Percentiles rank a stretch among this genome's conserved stretches.
Conservation (phyloP, 108 stramenopile species). For the Parietichytrium sp. region DNA sequence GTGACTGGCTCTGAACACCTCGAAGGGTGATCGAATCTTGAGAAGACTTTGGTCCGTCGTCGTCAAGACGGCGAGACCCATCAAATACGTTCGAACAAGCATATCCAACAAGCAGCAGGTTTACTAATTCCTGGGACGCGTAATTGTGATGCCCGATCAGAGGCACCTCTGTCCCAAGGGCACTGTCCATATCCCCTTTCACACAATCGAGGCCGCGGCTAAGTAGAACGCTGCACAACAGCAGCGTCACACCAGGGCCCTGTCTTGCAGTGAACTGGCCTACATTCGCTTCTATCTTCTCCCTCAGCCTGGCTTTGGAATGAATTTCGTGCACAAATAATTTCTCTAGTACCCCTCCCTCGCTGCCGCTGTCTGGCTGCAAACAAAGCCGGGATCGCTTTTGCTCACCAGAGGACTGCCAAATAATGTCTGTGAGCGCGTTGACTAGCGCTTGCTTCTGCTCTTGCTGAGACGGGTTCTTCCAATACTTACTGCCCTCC, state of each 20-base stretch:
- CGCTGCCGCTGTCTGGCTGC: neutral
- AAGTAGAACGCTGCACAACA: conserved; percentile 47
- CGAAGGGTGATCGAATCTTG: conserved; percentile 34
- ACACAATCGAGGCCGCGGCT: conserved; percentile 35
- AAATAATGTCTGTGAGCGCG: conserved; percentile 39
- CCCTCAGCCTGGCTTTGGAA: neutral
- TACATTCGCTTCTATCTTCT: neutral
- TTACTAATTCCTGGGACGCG: conserved; percentile 61
- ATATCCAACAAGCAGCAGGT: conserved; percentile 53
- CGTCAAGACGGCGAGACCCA: neutral
- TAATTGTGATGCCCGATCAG: conserved; percentile 56
- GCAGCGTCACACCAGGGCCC: conserved; percentile 45
- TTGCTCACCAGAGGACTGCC: conserved; percentile 23
- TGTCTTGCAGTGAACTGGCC: neutral
- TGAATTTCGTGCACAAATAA: neutral
- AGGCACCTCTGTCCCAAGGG: conserved; percentile 5
- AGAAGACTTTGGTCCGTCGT: neutral
- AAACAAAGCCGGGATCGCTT: neutral
- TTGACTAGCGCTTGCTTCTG: conserved; percentile 36
- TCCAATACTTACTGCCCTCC: conserved; percentile 27
- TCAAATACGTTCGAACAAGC: conserved; percentile 57
- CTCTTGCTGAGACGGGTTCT: neutral
- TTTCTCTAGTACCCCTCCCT: neutral
- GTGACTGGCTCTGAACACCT: conserved; percentile 40
- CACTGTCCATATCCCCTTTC: conserved; percentile 45